Evolutionary conservation across 2,329 filamentous ascomycete genomes (phyloP).

Genomic region (Aspergillus calidoustus): DNA sequence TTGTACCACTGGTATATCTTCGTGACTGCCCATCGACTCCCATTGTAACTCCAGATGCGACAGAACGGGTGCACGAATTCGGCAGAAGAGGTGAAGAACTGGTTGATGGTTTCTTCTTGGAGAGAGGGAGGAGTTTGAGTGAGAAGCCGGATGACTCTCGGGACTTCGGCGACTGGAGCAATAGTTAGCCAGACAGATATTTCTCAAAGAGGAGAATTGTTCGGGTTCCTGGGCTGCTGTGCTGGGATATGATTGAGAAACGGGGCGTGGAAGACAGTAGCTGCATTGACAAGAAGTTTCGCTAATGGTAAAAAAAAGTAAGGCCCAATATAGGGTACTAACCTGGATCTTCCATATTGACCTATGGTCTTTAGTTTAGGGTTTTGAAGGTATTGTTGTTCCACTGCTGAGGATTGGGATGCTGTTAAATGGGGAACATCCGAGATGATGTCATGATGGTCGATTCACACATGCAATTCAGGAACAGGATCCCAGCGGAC

Average conservation of each 20-base stretch:
- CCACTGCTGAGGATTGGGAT: slow-evolving; percentile 9
- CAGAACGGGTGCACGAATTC: slow-evolving; percentile 81
- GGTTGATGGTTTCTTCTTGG: slow-evolving; percentile 68
- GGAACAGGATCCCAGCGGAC: not conserved
- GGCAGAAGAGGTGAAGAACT: slow-evolving; percentile 74
- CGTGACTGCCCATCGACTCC: slow-evolving; percentile 69
- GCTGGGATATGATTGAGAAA: not conserved
- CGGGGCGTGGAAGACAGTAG: not conserved
- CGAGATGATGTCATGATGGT: slow-evolving; percentile 15
- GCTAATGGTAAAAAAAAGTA: not conserved
- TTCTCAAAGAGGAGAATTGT: not conserved
- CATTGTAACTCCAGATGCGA: slow-evolving; percentile 62
- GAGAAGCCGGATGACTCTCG: slow-evolving; percentile 68
- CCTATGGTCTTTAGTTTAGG: not conserved
- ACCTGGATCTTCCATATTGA: slow-evolving; percentile 30
- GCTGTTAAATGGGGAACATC: slow-evolving; percentile 2
- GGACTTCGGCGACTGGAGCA: slow-evolving; percentile 61
- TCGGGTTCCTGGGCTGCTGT: not conserved
- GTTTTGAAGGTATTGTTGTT: not conserved
- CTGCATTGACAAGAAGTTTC: slow-evolving; percentile 18
- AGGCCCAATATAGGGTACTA: not conserved
- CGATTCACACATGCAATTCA: slow-evolving; percentile 7
- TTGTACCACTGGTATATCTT: slow-evolving; percentile 84
- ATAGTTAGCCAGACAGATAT: slow-evolving; percentile 5
- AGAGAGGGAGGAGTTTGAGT: slow-evolving; percentile 68